Evolutionary conservation across 495 filamentous ascomycete genomes (phyloP).

Genomic region (Neurospora sp.): DNA sequence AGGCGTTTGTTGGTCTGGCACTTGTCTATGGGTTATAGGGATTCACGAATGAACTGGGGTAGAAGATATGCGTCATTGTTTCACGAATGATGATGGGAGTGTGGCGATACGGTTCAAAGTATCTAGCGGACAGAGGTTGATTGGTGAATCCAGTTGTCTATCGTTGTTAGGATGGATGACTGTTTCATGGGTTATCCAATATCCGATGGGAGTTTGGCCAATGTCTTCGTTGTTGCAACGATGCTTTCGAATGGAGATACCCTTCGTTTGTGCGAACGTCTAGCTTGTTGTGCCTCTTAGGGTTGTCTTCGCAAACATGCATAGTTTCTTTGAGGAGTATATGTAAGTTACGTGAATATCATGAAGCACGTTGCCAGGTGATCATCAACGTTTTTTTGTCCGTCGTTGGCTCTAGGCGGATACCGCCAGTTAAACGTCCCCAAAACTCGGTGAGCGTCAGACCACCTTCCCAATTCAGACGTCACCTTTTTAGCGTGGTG

Average conservation of each 20-base stretch:
- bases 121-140: neutral
- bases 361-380: neutral
- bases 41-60: neutral
- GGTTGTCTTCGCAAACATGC: neutral
- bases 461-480: neutral
- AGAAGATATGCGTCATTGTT: neutral
- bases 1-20: neutral
- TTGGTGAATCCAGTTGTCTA: neutral
- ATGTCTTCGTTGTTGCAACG: neutral
- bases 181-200: neutral
- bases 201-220: neutral
- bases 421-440: neutral
- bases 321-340: neutral
- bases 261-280: neutral
- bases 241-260: neutral
- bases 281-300: neutral
- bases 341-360: neutral
- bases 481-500: neutral
- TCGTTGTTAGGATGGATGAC: neutral
- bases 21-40: neutral
- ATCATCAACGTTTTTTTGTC: neutral
- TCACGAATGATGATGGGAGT: neutral
- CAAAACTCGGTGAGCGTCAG: neutral
- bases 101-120: neutral
- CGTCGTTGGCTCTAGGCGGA: neutral